These are phyloP conservation scores for Artemisia argyi DNA, from an alignment of 129 eudicot genomes.

Conservation along the genomic window DNA sequence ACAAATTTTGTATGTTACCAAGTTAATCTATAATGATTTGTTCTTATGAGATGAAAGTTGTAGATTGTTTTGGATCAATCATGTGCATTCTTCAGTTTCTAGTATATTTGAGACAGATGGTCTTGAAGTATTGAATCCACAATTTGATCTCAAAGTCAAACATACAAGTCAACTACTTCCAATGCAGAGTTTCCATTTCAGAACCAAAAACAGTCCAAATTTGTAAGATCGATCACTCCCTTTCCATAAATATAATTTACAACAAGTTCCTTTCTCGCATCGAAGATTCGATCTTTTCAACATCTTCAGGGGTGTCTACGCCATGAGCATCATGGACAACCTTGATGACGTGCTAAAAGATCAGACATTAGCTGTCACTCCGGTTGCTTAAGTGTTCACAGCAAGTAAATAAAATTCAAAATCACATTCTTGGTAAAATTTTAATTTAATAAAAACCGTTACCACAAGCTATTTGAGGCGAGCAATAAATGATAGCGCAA, in stretches of 20 bases:
- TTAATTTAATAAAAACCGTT: neutral
- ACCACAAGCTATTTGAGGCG: slow-evolving; percentile 12
- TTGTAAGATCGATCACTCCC: neutral
- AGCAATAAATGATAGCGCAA: neutral
- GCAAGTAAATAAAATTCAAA: neutral
- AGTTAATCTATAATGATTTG: slow-evolving; percentile 3
- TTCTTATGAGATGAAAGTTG: slow-evolving; percentile 2
- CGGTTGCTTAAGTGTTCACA: neutral
- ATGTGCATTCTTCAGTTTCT: neutral
- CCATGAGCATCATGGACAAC: slow-evolving; percentile 53
- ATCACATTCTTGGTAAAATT: neutral
- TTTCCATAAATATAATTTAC: no score
- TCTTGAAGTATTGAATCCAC: no score
- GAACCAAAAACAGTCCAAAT: neutral
- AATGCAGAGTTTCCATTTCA: neutral
- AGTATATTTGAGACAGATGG: neutral
- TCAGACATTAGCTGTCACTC: neutral
- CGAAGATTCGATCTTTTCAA: slow-evolving; percentile 33
- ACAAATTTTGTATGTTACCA: slow-evolving; percentile 4
- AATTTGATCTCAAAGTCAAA: no score
- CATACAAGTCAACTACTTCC: neutral
- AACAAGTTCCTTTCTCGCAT: no score
- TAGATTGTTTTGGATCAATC: slow-evolving; percentile 5
- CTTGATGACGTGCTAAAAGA: slow-evolving; percentile 33
- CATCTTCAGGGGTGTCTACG: slow-evolving; percentile 45